Conservation (phyloP, 805 yeast species). For the Cyberlindnera maritima region DNA sequence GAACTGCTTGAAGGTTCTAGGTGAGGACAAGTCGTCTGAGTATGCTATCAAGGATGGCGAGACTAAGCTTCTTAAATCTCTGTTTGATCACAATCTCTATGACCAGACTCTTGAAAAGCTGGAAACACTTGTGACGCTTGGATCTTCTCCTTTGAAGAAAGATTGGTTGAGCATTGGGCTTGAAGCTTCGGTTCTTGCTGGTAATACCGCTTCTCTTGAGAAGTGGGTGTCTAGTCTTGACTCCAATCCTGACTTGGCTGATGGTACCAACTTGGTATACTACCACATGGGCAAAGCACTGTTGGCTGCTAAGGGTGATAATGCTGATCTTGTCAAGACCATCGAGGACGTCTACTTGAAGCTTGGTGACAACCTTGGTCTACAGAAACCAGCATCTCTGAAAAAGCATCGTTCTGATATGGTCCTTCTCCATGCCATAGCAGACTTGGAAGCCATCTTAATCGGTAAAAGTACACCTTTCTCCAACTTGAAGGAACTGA, state of each 20-base stretch:
- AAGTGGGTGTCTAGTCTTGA: constrained; percentile 62
- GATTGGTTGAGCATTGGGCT: constrained; percentile 70
- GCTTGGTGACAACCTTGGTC: constrained; percentile 59
- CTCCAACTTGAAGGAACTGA: constrained; percentile 7
- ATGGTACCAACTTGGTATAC: constrained; percentile 51
- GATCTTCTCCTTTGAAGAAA: constrained; percentile 9
- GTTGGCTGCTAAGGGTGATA: constrained; percentile 35
- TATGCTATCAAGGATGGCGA: constrained; percentile 29
- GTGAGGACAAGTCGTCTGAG: constrained; percentile 34
- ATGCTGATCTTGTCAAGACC: constrained; percentile 34
- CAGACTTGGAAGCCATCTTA: constrained; percentile 45
- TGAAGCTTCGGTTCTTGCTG: constrained; percentile 69
- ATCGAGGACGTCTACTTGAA: constrained; percentile 50
- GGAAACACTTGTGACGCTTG: constrained; percentile 12
- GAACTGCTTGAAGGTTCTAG: constrained; percentile 72
- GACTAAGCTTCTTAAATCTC: constrained; percentile 64
- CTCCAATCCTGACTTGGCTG: constrained; percentile 39
- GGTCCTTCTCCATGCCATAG: constrained; percentile 56
- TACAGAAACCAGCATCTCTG: constrained; percentile 47
- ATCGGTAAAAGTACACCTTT: neutral
- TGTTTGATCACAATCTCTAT: constrained; percentile 74
- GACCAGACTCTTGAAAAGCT: constrained; percentile 41
- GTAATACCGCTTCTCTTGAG: constrained; percentile 46
- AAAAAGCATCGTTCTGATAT: constrained; percentile 46
- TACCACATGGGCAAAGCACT: constrained; percentile 68